Evolutionary conservation across 306 rosid species (phyloP).

Genomic region (Potentilla sterilis): DNA sequence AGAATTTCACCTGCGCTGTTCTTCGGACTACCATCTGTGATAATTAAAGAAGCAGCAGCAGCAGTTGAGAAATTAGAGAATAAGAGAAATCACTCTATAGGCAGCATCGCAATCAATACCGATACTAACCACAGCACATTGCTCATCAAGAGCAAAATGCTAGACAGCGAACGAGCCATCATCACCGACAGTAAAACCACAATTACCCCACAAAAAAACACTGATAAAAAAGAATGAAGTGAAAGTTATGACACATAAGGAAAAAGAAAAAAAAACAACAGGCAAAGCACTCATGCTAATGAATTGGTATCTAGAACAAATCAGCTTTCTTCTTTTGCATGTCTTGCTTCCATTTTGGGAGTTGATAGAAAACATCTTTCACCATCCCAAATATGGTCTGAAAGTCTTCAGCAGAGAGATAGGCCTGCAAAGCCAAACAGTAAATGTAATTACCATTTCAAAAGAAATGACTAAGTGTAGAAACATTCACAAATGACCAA

Average conservation of each 20-base stretch:
- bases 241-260: slow-evolving; percentile 32
- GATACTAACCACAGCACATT: slow-evolving; percentile 46
- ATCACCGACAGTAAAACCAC: slow-evolving; percentile 48
- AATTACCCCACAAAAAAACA: slow-evolving; percentile 42
- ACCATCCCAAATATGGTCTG: slow-evolving; percentile 56
- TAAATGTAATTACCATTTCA: slow-evolving; percentile 19
- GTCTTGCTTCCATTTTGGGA: slow-evolving; percentile 99
- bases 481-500: slow-evolving; percentile 35
- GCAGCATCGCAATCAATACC: slow-evolving; percentile 62
- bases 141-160: slow-evolving; percentile 54
- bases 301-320: slow-evolving; percentile 52
- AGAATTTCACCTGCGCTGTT: slow-evolving; percentile 58
- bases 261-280: slow-evolving; percentile 15
- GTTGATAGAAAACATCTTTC: slow-evolving; percentile 80
- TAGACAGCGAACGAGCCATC: slow-evolving; percentile 45
- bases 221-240: slow-evolving; percentile 44
- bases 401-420: slow-evolving; percentile 84
- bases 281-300: slow-evolving; percentile 25
- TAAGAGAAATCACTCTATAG: slow-evolving; percentile 61
- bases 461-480: slow-evolving; percentile 12
- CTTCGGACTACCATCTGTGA: slow-evolving; percentile 47
- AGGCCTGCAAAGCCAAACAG: slow-evolving; percentile 49
- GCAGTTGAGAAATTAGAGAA: slow-evolving; percentile 23
- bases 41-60: slow-evolving; percentile 51
- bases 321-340: slow-evolving; percentile 88